A percentile compares a stretch with the other conserved stretches of the same genome.
These are phyloP conservation scores for Flaveria brownii DNA, from an alignment of 129 eudicot species.

Conservation along the genomic window DNA sequence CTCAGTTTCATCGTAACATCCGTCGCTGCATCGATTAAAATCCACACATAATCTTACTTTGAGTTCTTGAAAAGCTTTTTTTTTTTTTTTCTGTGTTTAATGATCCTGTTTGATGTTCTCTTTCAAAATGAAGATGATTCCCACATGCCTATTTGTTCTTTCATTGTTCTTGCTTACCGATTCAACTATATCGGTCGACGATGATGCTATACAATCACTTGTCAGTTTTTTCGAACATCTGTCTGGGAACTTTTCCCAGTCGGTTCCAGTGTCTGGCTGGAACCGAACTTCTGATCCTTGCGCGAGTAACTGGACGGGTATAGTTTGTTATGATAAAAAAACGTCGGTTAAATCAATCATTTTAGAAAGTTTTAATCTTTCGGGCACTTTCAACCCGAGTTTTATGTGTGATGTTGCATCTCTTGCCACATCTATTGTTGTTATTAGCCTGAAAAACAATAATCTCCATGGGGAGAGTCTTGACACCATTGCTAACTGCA, in stretches of 20 bases:
- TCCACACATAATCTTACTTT: background rate
- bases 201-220: slow-evolving; percentile 34
- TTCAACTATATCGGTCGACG: slow-evolving; percentile 39
- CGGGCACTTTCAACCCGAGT: slow-evolving; percentile 53
- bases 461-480: slow-evolving; percentile 42
- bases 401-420: slow-evolving; percentile 46
- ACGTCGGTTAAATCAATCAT: slow-evolving; percentile 32
- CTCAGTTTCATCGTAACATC: slow-evolving; percentile 30
- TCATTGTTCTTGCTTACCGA: slow-evolving; percentile 35
- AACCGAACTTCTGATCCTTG: slow-evolving; percentile 60
- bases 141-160: slow-evolving; percentile 35
- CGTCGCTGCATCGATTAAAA: slow-evolving; percentile 27
- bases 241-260: slow-evolving; percentile 32
- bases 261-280: slow-evolving; percentile 54
- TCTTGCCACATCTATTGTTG: slow-evolving; percentile 42
- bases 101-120: slow-evolving; percentile 6
- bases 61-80: slow-evolving; percentile 10
- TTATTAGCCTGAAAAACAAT: slow-evolving; percentile 48
- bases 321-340: slow-evolving; percentile 35
- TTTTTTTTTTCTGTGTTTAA: slow-evolving; percentile 15
- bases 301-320: slow-evolving; percentile 51
- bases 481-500: slow-evolving; percentile 50
- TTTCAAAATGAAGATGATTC: slow-evolving; percentile 44
- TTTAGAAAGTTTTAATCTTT: slow-evolving; percentile 40
- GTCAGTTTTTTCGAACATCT: slow-evolving; percentile 44